phyloP scores from a whole-genome alignment of 2,329 filamentous ascomycete species.

The Claviceps digitariae region DNA sequence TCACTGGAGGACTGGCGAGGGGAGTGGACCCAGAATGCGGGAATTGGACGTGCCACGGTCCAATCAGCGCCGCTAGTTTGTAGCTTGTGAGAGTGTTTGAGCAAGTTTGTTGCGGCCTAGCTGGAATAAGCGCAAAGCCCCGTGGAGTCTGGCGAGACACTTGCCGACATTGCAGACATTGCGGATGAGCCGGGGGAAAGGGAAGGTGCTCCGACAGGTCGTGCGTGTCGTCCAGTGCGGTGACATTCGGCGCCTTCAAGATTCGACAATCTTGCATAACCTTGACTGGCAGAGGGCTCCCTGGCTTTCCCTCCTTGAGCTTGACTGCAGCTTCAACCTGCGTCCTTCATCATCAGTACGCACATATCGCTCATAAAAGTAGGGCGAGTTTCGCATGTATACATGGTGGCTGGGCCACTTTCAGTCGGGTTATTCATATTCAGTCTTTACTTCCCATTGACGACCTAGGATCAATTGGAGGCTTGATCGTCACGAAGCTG shows the following conservation, averaged over 20 bases:
- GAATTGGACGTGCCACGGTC: not conserved
- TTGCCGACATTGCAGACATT: not conserved
- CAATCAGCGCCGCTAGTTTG: constrained; percentile 6
- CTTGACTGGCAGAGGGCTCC: too few species aligned
- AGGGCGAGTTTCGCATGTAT: not conserved
- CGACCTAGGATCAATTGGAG: not conserved
- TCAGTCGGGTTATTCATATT: not conserved
- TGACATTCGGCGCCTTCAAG: too few species aligned
- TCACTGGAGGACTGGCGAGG: not conserved
- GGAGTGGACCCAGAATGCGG: not conserved
- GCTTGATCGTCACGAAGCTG: not conserved
- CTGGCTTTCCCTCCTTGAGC: too few species aligned
- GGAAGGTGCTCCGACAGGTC: not conserved
- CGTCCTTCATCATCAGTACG: not conserved
- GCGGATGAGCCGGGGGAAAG: not conserved
- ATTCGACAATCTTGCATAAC: too few species aligned
- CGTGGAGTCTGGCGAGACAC: not conserved
- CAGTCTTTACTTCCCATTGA: not conserved
- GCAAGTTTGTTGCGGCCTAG: constrained; percentile 19
- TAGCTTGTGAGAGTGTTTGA: constrained; percentile 22
- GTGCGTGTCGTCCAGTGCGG: too few species aligned
- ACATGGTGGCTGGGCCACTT: not conserved
- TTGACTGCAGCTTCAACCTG: not conserved
- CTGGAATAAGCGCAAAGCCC: not conserved
- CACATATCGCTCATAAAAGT: not conserved